These are phyloP conservation scores for Pythium monospermum DNA, from an alignment of 352 stramenopile species.

Conservation along the genomic window DNA sequence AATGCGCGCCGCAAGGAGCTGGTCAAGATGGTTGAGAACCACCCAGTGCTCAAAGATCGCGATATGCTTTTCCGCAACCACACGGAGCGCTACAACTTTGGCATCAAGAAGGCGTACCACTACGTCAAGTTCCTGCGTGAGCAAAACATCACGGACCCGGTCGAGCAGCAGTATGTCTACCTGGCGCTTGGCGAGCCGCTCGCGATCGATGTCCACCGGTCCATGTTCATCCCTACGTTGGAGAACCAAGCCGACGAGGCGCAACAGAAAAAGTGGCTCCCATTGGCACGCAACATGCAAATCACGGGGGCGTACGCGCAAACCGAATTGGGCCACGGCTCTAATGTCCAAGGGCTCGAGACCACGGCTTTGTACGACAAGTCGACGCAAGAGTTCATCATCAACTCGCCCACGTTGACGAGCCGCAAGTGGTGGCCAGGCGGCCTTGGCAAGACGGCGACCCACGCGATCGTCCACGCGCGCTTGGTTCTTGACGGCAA, in stretches of 20 bases:
- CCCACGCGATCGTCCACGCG: constrained; percentile 91
- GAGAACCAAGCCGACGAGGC: constrained; percentile 54
- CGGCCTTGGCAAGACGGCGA: constrained; percentile 87
- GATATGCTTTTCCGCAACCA: constrained; percentile 35
- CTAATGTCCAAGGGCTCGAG: constrained; percentile 87
- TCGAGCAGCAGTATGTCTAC: constrained; percentile 24
- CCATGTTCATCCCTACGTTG: constrained; percentile 67
- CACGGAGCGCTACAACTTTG: constrained; percentile 30
- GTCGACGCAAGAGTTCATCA: constrained; percentile 87
- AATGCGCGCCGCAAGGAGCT: constrained; percentile 45
- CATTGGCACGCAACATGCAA: constrained; percentile 48
- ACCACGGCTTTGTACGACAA: constrained; percentile 92
- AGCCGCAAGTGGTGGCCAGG: constrained; percentile 96
- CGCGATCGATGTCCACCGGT: constrained; percentile 43
- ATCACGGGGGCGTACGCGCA: constrained; percentile 92
- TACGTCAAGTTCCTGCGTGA: constrained; percentile 25
- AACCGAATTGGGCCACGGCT: constrained; percentile 94
- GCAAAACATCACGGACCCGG: constrained; percentile 25
- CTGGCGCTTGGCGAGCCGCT: constrained; percentile 35
- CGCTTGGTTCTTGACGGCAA: constrained; percentile 51
- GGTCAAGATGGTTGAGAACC: constrained; percentile 24
- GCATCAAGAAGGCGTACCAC: constrained; percentile 32
- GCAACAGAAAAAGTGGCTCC: constrained; percentile 63
- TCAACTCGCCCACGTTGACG: constrained; percentile 93
- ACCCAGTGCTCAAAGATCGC: constrained; percentile 31